These are phyloP conservation scores for Amphichorda felina DNA, from an alignment of 2,329 filamentous ascomycete species.

Conservation along the genomic window DNA sequence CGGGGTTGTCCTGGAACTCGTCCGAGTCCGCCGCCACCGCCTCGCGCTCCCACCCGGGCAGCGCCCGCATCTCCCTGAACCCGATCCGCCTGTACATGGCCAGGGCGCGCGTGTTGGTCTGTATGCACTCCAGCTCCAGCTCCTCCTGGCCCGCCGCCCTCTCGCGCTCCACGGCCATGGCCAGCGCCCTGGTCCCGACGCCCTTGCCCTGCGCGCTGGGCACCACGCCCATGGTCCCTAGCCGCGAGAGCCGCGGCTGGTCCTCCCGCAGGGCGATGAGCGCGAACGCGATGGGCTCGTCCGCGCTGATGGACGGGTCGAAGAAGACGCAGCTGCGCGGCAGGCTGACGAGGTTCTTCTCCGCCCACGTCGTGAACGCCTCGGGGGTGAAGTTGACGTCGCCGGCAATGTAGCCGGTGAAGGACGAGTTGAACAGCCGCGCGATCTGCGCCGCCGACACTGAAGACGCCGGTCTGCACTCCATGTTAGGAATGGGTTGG, in stretches of 20 bases:
- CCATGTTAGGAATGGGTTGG: not conserved
- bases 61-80: slow-evolving; percentile 6
- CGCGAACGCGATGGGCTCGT: slow-evolving; percentile 8
- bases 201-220: slow-evolving; percentile 7
- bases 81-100: slow-evolving; percentile 8
- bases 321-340: slow-evolving; percentile 6
- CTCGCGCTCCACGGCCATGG: slow-evolving; percentile 5
- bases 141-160: slow-evolving; percentile 4
- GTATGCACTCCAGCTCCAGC: slow-evolving; percentile 11
- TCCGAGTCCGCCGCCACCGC: not conserved
- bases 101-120: slow-evolving; percentile 7
- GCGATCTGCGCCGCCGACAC: not conserved
- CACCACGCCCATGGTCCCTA: slow-evolving; percentile 10
- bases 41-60: slow-evolving; percentile 7
- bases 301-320: not conserved
- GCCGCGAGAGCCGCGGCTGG: slow-evolving; percentile 7
- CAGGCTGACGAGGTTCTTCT: not conserved
- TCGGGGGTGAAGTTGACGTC: not conserved
- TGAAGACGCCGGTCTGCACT: not conserved
- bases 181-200: slow-evolving; percentile 5
- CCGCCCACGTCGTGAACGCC: not conserved
- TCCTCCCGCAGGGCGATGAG: slow-evolving; percentile 9
- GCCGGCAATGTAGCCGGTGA: not conserved
- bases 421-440: not conserved
- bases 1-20: not conserved